Conservation (phyloP, 768 basidiomycete species). For the Leccinum ochraceum region DNA sequence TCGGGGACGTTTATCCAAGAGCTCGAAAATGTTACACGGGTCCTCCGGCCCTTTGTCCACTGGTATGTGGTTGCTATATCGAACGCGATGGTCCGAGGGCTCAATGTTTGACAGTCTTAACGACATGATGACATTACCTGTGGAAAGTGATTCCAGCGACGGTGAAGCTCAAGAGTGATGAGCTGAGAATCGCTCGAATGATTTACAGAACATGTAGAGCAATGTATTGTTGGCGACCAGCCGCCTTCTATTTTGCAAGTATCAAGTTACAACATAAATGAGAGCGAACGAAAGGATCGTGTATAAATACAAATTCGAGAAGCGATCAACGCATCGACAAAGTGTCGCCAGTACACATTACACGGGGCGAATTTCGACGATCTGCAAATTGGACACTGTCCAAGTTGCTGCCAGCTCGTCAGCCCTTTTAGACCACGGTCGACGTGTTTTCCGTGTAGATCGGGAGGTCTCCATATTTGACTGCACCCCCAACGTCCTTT, state of each 20-base stretch:
- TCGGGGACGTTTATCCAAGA: constrained; percentile 61
- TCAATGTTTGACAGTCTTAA: constrained; percentile 50
- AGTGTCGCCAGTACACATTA: constrained; percentile 13
- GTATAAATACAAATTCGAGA: constrained; percentile 1
- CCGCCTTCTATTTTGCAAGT: not conserved
- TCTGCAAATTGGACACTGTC: constrained; percentile 8
- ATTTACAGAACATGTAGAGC: constrained; percentile 3
- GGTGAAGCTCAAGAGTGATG: constrained; percentile 12
- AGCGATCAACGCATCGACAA: constrained; percentile 22
- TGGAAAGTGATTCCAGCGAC: constrained; percentile 22
- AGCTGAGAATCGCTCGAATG: not conserved
- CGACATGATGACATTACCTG: constrained; percentile 64
- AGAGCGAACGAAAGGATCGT: not conserved
- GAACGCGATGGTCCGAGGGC: not conserved
- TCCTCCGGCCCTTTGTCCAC: constrained; percentile 77
- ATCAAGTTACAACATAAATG: not conserved
- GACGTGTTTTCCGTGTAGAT: constrained; percentile 42
- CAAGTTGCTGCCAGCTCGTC: not conserved
- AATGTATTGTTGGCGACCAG: not conserved
- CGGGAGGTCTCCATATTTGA: constrained; percentile 42
- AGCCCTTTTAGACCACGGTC: constrained; percentile 3
- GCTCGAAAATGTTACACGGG: constrained; percentile 51
- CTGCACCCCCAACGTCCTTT: constrained; percentile 28
- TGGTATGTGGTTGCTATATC: constrained; percentile 46
- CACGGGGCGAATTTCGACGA: not conserved